phyloP scores from a whole-genome alignment of 768 basidiomycete species.

The Coprinopsis sp. region DNA sequence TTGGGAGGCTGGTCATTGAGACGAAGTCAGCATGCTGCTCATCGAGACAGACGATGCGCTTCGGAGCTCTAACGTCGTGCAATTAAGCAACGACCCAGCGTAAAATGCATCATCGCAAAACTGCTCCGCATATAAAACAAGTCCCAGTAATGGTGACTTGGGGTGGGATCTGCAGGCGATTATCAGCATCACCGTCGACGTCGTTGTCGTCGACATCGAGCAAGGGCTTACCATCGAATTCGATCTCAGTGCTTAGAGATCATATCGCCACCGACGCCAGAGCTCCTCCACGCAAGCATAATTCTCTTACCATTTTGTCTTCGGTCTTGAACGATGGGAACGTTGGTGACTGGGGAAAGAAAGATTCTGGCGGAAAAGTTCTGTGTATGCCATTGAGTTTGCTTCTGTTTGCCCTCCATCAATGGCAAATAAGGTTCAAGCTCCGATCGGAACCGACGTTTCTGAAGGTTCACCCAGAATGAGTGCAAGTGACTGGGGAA shows the following conservation, averaged over 20 bases:
- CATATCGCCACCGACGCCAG: conserved; percentile 33
- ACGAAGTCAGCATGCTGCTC: conserved; percentile 51
- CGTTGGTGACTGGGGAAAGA: conserved; percentile 9
- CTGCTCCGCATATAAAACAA: conserved; percentile 15
- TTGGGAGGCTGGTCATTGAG: conserved; percentile 94
- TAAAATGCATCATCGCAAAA: conserved; percentile 33
- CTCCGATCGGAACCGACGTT: conserved; percentile 2
- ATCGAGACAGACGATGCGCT: conserved; percentile 32
- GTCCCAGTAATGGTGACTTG: conserved; percentile 3
- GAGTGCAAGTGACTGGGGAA: too few species aligned
- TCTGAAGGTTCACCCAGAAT: neutral
- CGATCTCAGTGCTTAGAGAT: conserved; percentile 22
- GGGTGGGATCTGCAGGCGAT: conserved; percentile 1
- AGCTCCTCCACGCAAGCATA: conserved; percentile 30
- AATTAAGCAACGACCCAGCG: conserved; percentile 33
- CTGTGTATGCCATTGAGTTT: neutral
- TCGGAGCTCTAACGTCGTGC: conserved; percentile 55
- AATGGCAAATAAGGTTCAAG: neutral
- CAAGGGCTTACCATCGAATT: conserved; percentile 51
- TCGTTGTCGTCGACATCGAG: conserved; percentile 28
- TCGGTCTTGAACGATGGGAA: conserved; percentile 36
- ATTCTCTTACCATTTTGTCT: conserved; percentile 50
- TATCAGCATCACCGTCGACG: conserved; percentile 13
- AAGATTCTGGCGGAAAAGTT: neutral
- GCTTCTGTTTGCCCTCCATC: too few species aligned